These are phyloP conservation scores for Dactylellina drechsleri DNA, from an alignment of 2,329 filamentous ascomycete species.

Conservation along the genomic window DNA sequence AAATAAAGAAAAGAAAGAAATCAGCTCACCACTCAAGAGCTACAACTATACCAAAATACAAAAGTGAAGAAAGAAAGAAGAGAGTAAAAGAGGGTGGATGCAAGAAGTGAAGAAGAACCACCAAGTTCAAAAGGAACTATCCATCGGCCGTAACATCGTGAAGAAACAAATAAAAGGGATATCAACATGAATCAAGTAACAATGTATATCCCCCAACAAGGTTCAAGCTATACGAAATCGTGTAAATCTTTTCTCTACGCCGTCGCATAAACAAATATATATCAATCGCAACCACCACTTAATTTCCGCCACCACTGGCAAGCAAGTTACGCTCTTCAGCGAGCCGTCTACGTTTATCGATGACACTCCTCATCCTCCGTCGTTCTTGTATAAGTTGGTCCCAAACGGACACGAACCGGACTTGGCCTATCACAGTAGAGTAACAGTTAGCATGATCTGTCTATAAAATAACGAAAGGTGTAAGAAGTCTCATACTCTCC, in stretches of 20 bases:
- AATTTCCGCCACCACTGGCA: slow-evolving; percentile 39
- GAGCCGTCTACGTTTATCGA: slow-evolving; percentile 31
- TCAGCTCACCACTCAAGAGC: background rate
- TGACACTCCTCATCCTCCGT: slow-evolving; percentile 43
- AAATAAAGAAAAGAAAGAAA: background rate
- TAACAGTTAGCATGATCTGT: background rate
- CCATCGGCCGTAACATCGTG: slow-evolving; percentile 14
- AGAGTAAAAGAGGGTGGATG: background rate
- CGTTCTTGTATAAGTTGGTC: slow-evolving; percentile 50
- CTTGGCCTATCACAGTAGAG: slow-evolving; percentile 27
- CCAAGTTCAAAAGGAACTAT: background rate
- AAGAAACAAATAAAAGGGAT: background rate
- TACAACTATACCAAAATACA: background rate
- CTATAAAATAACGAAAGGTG: background rate
- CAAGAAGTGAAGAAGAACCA: background rate
- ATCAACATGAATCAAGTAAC: slow-evolving; percentile 1
- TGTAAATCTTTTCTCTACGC: slow-evolving; percentile 12
- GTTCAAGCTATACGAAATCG: background rate
- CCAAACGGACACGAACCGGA: slow-evolving; percentile 52
- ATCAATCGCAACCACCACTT: background rate
- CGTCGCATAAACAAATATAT: background rate
- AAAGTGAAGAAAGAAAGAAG: background rate
- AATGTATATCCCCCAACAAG: background rate
- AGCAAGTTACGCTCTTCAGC: slow-evolving; percentile 37
- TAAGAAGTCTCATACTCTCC: slow-evolving; percentile 27